Evolutionary conservation across 2,329 filamentous ascomycete species (phyloP).

Genomic region (Colletotrichum karsti): DNA sequence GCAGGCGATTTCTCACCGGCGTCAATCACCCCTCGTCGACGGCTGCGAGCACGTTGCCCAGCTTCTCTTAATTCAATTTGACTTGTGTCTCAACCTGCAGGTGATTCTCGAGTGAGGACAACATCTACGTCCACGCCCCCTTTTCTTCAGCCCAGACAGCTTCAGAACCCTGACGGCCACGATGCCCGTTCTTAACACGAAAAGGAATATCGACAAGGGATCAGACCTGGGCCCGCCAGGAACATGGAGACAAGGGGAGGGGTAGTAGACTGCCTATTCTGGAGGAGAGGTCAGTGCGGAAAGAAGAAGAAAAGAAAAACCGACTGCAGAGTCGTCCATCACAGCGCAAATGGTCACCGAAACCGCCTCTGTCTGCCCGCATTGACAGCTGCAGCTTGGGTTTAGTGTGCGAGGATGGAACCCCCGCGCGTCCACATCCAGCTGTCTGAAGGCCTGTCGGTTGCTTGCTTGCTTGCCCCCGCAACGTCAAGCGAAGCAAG

Average conservation of each 20-base stretch:
- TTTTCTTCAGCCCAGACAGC: neutral
- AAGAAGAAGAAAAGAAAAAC: neutral
- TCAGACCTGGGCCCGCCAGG: neutral
- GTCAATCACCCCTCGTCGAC: neutral
- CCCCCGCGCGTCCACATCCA: slow-evolving; percentile 5
- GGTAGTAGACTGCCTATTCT: neutral
- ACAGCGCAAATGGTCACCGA: neutral
- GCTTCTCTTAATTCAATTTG: slow-evolving; percentile 1
- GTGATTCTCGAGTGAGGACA: neutral
- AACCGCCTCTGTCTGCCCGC: neutral
- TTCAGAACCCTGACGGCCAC: slow-evolving; percentile 5
- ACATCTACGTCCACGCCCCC: neutral
- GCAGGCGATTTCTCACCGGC: neutral
- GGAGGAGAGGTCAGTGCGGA: neutral
- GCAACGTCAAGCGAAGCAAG: neutral
- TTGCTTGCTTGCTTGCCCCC: neutral
- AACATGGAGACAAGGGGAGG: neutral
- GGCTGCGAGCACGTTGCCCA: neutral
- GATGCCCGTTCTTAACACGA: slow-evolving; percentile 7
- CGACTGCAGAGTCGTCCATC: neutral
- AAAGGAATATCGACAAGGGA: slow-evolving; percentile 8
- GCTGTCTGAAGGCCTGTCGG: neutral
- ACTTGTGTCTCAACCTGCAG: slow-evolving; percentile 7
- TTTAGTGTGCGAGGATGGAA: neutral
- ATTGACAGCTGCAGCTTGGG: slow-evolving; percentile 16